Evolutionary conservation across 2,329 filamentous ascomycete genomes (phyloP), one percentile per base, ranked within the genome.

Genomic region (Magnaporthiopsis incrustans): DNA sequence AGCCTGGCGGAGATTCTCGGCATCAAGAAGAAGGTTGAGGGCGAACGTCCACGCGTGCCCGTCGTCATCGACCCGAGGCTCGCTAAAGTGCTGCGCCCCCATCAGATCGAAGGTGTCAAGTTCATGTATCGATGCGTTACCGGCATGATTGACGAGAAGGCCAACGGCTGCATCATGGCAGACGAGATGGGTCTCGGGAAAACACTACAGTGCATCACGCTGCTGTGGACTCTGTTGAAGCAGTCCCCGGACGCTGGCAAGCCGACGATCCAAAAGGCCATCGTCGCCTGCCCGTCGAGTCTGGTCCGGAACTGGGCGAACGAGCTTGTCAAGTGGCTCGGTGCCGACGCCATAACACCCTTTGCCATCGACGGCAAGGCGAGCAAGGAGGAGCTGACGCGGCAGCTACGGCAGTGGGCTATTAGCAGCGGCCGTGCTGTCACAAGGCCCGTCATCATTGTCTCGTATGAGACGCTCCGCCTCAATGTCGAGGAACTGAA

Each of bases 111-210:
- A 74, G 95, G 95, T 71, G 95, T 99, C 67, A 97, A 95, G 79
- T 99, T 99, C 76, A 87, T 99, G 82, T 99, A 98, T 76, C 85
- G 86, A 68, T 96, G 92, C 72, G 92, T 95, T 7, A 98, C 94
- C 1, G 95, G 95, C n/a, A 84, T 98, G 82, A 90, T 98, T 64
- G 95, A 98, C 70, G 84, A 89, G 53, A 94, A 94, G 70, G 95
- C 95, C 61, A 91, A 97, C 74, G 95, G 95, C 2, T 99, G 95
- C 77, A 99, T 99, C 74, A 99, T 99, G 95, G 95, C 95, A 63
- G 95, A 99, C 74, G 95, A 97, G 74, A 99, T 99, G 95, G 95
- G 95, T 70, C 79, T 99, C 35, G 95, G 95, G 64, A 99, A 99
- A 78, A 99, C 95, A 25, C 78, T 99, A 58, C 95, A 99, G 79